Evolutionary conservation across 2,329 filamentous ascomycete species (phyloP).

Genomic region (Clarireedia paspali): DNA sequence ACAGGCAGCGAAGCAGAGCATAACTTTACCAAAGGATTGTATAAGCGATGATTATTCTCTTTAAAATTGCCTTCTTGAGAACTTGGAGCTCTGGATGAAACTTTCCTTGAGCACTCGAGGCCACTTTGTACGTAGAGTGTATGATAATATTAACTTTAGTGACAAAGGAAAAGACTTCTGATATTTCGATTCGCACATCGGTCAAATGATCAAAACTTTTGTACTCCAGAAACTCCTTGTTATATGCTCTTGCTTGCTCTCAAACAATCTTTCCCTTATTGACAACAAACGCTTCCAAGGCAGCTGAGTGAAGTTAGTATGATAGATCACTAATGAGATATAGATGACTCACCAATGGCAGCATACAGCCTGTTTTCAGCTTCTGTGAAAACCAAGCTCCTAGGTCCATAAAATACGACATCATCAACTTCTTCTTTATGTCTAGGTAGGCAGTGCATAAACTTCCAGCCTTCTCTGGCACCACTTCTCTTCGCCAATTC

Average conservation of each 20-base stretch:
- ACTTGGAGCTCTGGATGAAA: no score
- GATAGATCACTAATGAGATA: background rate
- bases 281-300: conserved; percentile 83
- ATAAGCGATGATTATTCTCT: no score
- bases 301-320: conserved; percentile 40
- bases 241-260: background rate
- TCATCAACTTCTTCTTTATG: conserved; percentile 90
- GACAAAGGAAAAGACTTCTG: no score
- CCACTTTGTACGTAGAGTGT: background rate
- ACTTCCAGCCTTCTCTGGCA: conserved; percentile 85
- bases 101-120: background rate
- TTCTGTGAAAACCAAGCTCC: conserved; percentile 86
- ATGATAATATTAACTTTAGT: background rate
- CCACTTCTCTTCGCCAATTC: conserved; percentile 77
- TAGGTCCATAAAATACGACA: conserved; percentile 83
- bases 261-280: conserved; percentile 71
- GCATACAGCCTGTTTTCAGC: conserved; percentile 93
- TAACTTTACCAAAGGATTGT: no score
- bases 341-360: conserved; percentile 56
- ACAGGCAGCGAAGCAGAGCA: no score
- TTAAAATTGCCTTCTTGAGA: no score
- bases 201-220: conserved; percentile 25
- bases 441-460: conserved; percentile 95
- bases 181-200: no score
- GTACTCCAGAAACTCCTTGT: conserved; percentile 5